These are phyloP conservation scores for Aspergillus neotritici DNA, from an alignment of 2,329 filamentous ascomycete genomes.

Conservation along the genomic window DNA sequence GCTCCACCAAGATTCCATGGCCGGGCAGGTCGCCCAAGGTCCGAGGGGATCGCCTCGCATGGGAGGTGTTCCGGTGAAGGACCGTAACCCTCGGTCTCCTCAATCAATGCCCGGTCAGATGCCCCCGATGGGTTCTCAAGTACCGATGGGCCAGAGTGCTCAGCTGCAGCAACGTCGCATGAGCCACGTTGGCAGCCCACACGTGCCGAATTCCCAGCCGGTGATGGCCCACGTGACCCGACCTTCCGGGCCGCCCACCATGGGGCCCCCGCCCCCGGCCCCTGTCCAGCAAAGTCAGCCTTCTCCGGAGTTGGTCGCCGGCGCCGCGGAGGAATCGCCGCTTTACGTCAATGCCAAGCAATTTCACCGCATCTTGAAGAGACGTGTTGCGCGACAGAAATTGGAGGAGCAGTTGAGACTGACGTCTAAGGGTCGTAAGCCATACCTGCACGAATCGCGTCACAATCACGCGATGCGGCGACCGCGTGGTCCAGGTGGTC, in stretches of 20 bases:
- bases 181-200: constrained; percentile 70
- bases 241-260: constrained; percentile 47
- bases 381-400: constrained; percentile 85
- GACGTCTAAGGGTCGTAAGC: constrained; percentile 92
- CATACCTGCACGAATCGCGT: constrained; percentile 92
- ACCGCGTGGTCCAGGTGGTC: constrained; percentile 85
- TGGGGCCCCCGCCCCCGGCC: constrained; percentile 50
- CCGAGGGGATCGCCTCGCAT: constrained; percentile 68
- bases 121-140: constrained; percentile 43
- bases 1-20: constrained; percentile 64
- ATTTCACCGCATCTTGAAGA: constrained; percentile 93
- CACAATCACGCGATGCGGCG: constrained; percentile 98
- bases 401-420: constrained; percentile 87
- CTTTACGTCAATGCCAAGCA: constrained; percentile 98
- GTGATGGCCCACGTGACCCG: constrained; percentile 66
- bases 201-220: constrained; percentile 65
- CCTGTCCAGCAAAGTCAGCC: constrained; percentile 62
- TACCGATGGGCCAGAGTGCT: constrained; percentile 50
- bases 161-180: constrained; percentile 62
- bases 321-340: constrained; percentile 78
- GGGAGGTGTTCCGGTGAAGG: constrained; percentile 63
- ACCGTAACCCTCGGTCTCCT: constrained; percentile 71
- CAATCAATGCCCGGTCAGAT: constrained; percentile 61
- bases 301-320: constrained; percentile 72
- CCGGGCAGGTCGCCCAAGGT: constrained; percentile 53